Percentiles rank a stretch among this genome's conserved stretches.
These are phyloP conservation scores for Cardamine resedifolia DNA, from an alignment of 345 rosid genomes.

Conservation along the genomic window DNA sequence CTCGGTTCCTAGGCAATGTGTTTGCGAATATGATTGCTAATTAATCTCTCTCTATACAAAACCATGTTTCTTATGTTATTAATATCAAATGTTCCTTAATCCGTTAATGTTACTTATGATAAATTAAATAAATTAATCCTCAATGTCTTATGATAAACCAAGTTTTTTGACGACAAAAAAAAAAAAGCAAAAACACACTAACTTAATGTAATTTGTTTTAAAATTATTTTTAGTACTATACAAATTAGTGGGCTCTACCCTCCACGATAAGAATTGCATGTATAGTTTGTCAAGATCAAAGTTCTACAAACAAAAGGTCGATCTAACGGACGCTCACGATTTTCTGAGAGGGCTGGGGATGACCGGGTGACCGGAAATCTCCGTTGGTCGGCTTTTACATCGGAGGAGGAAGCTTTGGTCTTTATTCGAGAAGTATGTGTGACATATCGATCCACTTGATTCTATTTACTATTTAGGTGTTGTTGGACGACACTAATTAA, in stretches of 20 bases:
- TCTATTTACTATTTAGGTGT: too few species aligned
- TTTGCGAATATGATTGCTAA: not conserved
- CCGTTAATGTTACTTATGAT: not conserved
- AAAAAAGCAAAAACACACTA: too few species aligned
- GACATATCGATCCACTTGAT: slow-evolving; percentile 32
- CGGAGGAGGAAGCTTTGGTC: slow-evolving; percentile 44
- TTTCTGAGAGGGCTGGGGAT: slow-evolving; percentile 42
- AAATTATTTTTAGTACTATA: too few species aligned
- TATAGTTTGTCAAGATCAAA: not conserved
- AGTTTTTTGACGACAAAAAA: too few species aligned
- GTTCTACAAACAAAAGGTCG: slow-evolving; percentile 21
- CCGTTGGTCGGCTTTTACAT: slow-evolving; percentile 39
- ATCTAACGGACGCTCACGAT: slow-evolving; percentile 43
- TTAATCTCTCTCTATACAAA: not conserved
- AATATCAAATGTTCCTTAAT: not conserved
- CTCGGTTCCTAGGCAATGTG: not conserved
- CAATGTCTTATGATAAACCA: too few species aligned
- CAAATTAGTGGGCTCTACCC: not conserved
- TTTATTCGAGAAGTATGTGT: slow-evolving; percentile 44
- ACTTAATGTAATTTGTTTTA: too few species aligned
- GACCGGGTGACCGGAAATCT: slow-evolving; percentile 38
- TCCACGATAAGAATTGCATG: too few species aligned
- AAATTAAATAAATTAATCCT: not conserved
- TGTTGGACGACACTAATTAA: too few species aligned
- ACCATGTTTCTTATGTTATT: not conserved